These are phyloP conservation scores for Talinum fruticosum DNA, from an alignment of 148 eudicot species.

Conservation along the genomic window DNA sequence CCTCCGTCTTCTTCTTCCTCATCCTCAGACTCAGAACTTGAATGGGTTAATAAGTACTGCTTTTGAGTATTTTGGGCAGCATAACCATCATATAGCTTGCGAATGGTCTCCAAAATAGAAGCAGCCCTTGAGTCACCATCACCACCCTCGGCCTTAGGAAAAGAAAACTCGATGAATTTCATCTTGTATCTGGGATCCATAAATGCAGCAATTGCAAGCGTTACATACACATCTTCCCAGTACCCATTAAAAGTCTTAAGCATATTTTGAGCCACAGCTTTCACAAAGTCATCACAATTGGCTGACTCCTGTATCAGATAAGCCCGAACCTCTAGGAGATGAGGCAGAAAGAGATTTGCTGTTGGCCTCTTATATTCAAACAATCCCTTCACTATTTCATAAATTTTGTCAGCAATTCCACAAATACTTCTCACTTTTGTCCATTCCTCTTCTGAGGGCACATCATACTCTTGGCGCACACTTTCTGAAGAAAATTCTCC, in stretches of 20 bases:
- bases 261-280: constrained; percentile 22
- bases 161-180: constrained; percentile 21
- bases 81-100: constrained; percentile 23
- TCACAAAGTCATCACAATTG: constrained; percentile 19
- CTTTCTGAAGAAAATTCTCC: constrained; percentile 16
- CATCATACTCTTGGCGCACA: constrained; percentile 2
- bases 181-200: constrained; percentile 34
- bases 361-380: constrained; percentile 25
- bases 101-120: constrained; percentile 14
- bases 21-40: background rate
- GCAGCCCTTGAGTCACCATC: constrained; percentile 3
- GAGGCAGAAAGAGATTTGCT: constrained; percentile 21
- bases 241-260: constrained; percentile 18
- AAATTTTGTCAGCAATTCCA: constrained; percentile 17
- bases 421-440: constrained; percentile 19
- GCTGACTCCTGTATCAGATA: constrained; percentile 12
- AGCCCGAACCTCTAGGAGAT: constrained; percentile 23
- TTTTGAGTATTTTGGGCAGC: background rate
- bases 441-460: constrained; percentile 35
- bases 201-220: constrained; percentile 25
- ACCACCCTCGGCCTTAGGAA: background rate
- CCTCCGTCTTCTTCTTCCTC: constrained; percentile 12
- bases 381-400: constrained; percentile 9
- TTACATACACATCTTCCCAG: constrained; percentile 22
- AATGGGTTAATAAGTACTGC: constrained; percentile 7